Conservation (phyloP, 2,329 filamentous ascomycete genomes). For the Trichoderma polysporum region DNA sequence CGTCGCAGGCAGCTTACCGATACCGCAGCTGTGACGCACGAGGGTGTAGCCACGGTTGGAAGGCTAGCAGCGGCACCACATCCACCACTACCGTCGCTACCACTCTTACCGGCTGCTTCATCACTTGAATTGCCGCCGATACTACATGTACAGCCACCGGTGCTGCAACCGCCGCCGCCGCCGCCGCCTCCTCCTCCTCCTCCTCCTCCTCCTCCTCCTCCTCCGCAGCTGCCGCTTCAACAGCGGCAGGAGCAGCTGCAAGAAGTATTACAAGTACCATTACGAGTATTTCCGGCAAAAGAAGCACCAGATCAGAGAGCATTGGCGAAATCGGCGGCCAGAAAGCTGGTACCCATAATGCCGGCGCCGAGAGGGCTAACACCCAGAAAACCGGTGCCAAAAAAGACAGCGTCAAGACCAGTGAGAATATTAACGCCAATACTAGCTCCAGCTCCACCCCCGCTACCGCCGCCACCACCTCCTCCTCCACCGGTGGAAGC, state of each 20-base stretch:
- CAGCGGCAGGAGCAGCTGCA: not conserved
- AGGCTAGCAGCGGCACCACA: not conserved
- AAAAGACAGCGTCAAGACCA: not conserved
- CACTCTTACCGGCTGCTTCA: not conserved
- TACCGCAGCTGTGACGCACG: slow-evolving; percentile 20
- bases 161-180: not conserved
- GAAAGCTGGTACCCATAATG: not conserved
- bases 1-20: slow-evolving; percentile 29
- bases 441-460: not conserved
- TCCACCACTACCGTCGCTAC: slow-evolving; percentile 2
- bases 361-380: not conserved
- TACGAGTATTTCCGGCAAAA: not conserved
- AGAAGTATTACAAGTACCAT: not conserved
- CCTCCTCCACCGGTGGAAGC: not conserved
- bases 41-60: slow-evolving; percentile 3
- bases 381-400: not conserved
- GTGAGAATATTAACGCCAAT: not conserved
- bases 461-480: not conserved
- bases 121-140: slow-evolving; percentile 5
- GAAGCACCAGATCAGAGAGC: not conserved
- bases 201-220: too few species aligned
- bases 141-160: not conserved
- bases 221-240: too few species aligned
- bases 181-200: too few species aligned
- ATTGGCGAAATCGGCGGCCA: not conserved